A percentile compares a stretch with the other conserved stretches of the same genome.
These are phyloP conservation scores for Penicillium herquei DNA, from an alignment of 495 filamentous ascomycete genomes.

Conservation along the genomic window DNA sequence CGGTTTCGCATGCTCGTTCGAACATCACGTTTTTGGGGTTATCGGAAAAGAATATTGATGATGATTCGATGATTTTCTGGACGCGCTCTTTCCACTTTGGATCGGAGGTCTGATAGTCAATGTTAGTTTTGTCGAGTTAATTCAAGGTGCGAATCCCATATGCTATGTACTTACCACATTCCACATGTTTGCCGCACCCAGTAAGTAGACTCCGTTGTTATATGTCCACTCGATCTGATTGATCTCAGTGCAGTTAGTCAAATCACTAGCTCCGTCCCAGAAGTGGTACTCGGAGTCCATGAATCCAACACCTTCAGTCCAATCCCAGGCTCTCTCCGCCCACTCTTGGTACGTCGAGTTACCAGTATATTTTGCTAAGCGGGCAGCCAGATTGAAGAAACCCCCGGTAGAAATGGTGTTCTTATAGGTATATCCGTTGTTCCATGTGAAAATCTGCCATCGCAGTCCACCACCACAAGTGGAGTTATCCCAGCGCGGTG, in stretches of 20 bases:
- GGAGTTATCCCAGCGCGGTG: constrained; percentile 64
- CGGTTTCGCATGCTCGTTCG: constrained; percentile 62
- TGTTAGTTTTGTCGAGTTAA: neutral
- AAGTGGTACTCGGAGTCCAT: constrained; percentile 60
- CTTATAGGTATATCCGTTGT: constrained; percentile 79
- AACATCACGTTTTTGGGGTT: constrained; percentile 55
- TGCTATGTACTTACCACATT: constrained; percentile 28
- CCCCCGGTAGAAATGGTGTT: constrained; percentile 78
- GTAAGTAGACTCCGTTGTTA: constrained; percentile 35
- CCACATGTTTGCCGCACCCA: constrained; percentile 41
- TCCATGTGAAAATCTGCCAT: constrained; percentile 84
- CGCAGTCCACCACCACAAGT: constrained; percentile 69
- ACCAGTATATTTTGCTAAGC: constrained; percentile 71
- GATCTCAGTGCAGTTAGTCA: constrained; percentile 36
- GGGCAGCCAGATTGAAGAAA: constrained; percentile 77
- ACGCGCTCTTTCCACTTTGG: constrained; percentile 59
- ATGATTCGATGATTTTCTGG: constrained; percentile 55
- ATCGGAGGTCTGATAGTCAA: constrained; percentile 23
- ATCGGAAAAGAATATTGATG: constrained; percentile 50
- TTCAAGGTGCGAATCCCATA: neutral
- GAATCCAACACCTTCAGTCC: constrained; percentile 61
- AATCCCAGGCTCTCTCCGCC: constrained; percentile 74
- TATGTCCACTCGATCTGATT: constrained; percentile 43
- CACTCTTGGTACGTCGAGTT: constrained; percentile 77
- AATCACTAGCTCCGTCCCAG: constrained; percentile 62